Conservation (phyloP, 2,329 filamentous ascomycete species). For the Gaeumannomyces sp. region DNA sequence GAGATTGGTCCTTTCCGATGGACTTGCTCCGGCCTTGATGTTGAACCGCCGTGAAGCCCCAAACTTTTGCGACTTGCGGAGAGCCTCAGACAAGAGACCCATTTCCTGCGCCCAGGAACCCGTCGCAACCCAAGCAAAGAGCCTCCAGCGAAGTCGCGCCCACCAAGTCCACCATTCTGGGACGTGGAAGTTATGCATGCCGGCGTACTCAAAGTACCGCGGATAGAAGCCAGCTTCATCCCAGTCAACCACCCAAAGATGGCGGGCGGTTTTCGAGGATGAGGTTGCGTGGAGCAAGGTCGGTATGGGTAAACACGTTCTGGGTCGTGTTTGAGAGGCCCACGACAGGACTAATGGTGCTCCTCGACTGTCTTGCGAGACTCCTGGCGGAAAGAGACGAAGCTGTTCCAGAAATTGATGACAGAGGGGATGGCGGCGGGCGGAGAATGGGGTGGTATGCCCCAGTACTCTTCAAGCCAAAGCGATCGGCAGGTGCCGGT, state of each 20-base stretch:
- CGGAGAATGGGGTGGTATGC: not conserved
- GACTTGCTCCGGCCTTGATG: too few relatives aligned
- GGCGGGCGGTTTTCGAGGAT: not conserved
- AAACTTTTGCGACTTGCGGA: too few relatives aligned
- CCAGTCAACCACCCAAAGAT: not conserved
- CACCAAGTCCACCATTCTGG: too few relatives aligned
- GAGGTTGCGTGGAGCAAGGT: constrained; percentile 1
- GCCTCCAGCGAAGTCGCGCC: too few relatives aligned
- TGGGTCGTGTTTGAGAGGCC: not conserved
- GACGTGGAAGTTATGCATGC: not conserved
- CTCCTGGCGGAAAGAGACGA: constrained; percentile 4
- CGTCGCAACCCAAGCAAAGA: too few relatives aligned
- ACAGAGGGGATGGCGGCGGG: not conserved
- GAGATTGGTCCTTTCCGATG: too few relatives aligned
- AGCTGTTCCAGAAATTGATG: not conserved
- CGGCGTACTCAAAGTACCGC: not conserved
- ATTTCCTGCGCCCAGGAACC: too few relatives aligned
- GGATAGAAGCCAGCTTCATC: constrained; percentile 1
- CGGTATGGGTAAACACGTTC: not conserved
- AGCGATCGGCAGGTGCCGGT: not conserved
- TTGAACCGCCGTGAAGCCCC: too few relatives aligned
- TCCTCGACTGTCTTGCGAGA: not conserved
- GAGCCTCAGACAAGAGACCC: too few relatives aligned
- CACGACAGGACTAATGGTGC: not conserved
- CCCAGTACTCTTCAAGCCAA: not conserved